Conservation (phyloP, 2,329 filamentous ascomycete species). For the Aphanoascus verrucosus region DNA sequence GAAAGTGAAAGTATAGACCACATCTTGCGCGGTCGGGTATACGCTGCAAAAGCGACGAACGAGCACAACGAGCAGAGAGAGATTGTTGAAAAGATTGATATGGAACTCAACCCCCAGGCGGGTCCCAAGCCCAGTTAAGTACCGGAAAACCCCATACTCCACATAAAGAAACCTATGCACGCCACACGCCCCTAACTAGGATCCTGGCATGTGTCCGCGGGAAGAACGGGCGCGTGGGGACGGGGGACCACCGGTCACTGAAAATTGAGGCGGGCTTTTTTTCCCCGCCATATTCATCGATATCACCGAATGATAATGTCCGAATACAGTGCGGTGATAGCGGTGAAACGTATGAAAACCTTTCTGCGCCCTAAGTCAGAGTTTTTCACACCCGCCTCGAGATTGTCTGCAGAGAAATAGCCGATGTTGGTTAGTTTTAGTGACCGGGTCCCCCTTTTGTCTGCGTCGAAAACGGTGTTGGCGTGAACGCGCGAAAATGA, state of each 20-base stretch:
- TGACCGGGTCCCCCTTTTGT: not conserved
- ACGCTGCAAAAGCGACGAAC: not conserved
- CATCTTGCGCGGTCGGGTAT: not conserved
- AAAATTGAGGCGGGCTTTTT: too few species aligned
- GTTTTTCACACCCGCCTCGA: too few species aligned
- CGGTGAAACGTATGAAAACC: too few species aligned
- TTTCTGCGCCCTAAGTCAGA: too few species aligned
- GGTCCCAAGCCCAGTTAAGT: constrained; percentile 1
- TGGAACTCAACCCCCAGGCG: not conserved
- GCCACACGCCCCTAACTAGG: not conserved
- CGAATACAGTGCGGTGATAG: not conserved
- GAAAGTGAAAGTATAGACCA: not conserved
- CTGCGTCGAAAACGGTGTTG: not conserved
- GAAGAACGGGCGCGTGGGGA: not conserved
- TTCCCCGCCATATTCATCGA: too few species aligned
- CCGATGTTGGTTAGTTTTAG: too few species aligned
- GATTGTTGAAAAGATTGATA: not conserved
- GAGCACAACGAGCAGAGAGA: not conserved
- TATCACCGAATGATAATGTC: not conserved
- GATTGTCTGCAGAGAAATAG: too few species aligned
- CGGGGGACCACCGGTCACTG: too few species aligned
- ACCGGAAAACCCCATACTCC: not conserved
- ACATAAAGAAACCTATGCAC: not conserved
- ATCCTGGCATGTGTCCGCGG: not conserved
- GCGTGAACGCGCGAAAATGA: not conserved